These are phyloP conservation scores for Pholiota microspora DNA, from an alignment of 768 basidiomycete genomes.

Conservation along the genomic window DNA sequence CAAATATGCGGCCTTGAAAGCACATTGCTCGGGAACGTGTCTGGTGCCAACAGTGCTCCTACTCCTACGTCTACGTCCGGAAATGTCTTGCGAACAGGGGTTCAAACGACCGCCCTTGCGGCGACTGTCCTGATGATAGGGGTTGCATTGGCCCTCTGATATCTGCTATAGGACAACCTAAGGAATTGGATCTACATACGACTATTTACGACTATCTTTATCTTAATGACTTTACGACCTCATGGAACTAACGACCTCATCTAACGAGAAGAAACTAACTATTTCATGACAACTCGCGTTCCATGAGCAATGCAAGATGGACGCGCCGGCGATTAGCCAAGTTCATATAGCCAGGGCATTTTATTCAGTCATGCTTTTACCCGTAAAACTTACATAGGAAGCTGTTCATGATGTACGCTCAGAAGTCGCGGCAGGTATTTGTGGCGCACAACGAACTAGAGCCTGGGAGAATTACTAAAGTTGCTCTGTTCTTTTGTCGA, in stretches of 20 bases:
- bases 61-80: constrained; percentile 11
- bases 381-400: no score
- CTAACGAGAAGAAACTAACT: no score
- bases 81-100: not conserved
- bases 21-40: constrained; percentile 51
- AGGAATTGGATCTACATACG: not conserved
- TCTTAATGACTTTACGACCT: not conserved
- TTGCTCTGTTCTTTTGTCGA: not conserved
- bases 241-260: not conserved
- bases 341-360: no score
- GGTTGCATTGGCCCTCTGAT: not conserved
- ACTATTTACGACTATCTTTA: not conserved
- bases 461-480: not conserved
- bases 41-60: constrained; percentile 24
- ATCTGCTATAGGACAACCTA: not conserved
- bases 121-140: not conserved
- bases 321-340: no score
- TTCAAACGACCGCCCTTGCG: not conserved
- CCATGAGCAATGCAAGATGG: no score
- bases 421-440: no score
- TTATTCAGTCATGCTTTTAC: no score
- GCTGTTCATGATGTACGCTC: no score
- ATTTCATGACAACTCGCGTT: not conserved
- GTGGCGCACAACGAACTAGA: no score
- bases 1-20: constrained; percentile 51